A percentile compares a stretch with the other conserved stretches of the same genome.
Conservation (phyloP, 2,329 filamentous ascomycete genomes). For the Juglanconis juglandina region DNA sequence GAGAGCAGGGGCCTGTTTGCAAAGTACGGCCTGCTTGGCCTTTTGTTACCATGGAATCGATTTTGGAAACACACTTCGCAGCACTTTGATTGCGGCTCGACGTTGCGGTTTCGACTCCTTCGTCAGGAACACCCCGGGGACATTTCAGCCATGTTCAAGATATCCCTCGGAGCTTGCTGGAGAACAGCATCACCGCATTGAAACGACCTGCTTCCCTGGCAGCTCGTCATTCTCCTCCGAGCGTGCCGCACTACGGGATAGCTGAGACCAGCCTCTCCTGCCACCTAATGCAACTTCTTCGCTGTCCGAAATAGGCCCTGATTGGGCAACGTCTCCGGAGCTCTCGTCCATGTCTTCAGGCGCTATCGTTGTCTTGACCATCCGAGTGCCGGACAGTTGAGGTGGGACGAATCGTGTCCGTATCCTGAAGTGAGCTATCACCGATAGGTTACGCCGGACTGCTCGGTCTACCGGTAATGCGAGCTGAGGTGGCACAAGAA, state of each 20-base stretch:
- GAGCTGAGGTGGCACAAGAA: too few relatives aligned
- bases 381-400: neutral
- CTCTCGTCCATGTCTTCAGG: neutral
- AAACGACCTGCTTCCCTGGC: too few relatives aligned
- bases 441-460: too few relatives aligned
- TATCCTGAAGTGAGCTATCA: too few relatives aligned
- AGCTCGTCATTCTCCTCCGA: neutral
- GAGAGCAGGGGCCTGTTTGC: too few relatives aligned
- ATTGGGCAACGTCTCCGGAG: neutral
- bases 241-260: neutral
- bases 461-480: too few relatives aligned
- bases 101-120: neutral
- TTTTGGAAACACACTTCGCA: neutral
- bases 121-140: neutral
- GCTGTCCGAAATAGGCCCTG: neutral
- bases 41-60: too few relatives aligned
- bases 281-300: neutral
- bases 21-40: too few relatives aligned
- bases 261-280: neutral
- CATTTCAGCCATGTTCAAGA: neutral
- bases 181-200: neutral
- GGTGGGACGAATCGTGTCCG: too few relatives aligned
- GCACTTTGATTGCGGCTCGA: neutral
- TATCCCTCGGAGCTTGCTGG: neutral
- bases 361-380: neutral